Evolutionary conservation across 2,329 filamentous ascomycete species (phyloP), one percentile per base, ranked within the genome.

Genomic region (Chaetothyriales sp.): DNA sequence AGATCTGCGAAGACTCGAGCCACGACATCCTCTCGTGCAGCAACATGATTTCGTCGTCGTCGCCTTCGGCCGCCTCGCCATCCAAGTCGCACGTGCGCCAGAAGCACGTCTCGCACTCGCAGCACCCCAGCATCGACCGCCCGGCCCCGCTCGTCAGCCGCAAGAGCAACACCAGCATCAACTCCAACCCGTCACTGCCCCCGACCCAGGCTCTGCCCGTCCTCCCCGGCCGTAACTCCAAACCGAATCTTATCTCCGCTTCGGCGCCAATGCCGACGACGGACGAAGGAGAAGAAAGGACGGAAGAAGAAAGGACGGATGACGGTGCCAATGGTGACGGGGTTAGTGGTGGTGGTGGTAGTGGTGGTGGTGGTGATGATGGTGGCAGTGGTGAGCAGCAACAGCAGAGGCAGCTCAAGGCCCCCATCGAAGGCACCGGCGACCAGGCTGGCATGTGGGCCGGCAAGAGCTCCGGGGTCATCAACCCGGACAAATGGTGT

Each of bases 21-120:
- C 90, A 97, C 64, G 90, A 97, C 62, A 95, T 97, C 55, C 74
- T 97, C 52, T 94, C 86, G 19, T 97, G 90, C 74, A 89, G 86
- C 50, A 90, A 88, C 67, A 92, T 95, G 82, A 90, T 86, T 33
- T 56, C 54, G 5, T 47, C 49, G 9, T 40, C 47, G 6, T 10
- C 47, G 6, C 8, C 46, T 20, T 19, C 19, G 2, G 47, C 37
- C 18, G 45, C 40, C 19, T 49, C 52, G 18, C 37, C 44, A 13
- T 45, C 52, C n/a, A 44, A 48, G 20, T 28, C 18, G 8, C 44
- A 46, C 19, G 2, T 22, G 4, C 44, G 44, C 44, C 22, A 47
- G 13, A 47, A 47, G 9, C 46, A 10, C 18, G 15, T 40, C 33
- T 40, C 33, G 33, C 33, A 40, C 33, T 40, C 33, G 33, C 33